Base-by-base conservation (phyloP, 164 flowering plant genomes). In the Santalum album region DNA sequence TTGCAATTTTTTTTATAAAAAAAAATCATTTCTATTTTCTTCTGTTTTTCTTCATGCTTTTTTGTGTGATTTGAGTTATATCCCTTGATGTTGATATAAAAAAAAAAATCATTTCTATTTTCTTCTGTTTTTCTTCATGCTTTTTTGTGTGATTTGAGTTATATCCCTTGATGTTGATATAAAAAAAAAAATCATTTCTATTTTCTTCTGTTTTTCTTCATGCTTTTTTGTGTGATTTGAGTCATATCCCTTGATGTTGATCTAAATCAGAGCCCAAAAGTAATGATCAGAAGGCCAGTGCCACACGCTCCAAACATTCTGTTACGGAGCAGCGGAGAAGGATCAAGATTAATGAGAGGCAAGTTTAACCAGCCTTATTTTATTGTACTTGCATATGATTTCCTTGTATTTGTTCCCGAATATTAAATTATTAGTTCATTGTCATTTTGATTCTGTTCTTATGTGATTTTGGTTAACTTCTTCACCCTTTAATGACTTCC, bases 261-360 rank as follows among this genome's bases (percentile, higher is more conserved):
- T 49, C 29, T 67, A 58, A 57, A 38, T 23, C 67, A 80, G 90
- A 77, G 61, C 78, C 70, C 7, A 83, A 77, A 65, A 74, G 43
- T 62, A 72, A 60, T 62, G 81, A 78, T 39, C 53, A 50, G 19
- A 80, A 76, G 63, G 74, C 80, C 23, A 72, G 44, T 61, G 79
- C 76, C 0, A 71, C 71, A 10, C 67, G 86, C 44, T 83, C 90
- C 2, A 83, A 83, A 46, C 90, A 83, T 53, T 83, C 90, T 0
- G 90, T 83, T 9, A 83, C 90, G 7, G 90, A 83, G 74, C 89
- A 83, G 70, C 73, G 80, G 3, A 68, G 86, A 22, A 69, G 89
- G 68, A 80, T 82, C 78, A 83, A 83, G 63, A 83, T 83, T 29
- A 83, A 83, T 50, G 88, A 82, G 65, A 82, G 88, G 88, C 64